Base-by-base conservation (phyloP, 192 early-diverging fungal species). In the Chytriomyces sp. region DNA sequence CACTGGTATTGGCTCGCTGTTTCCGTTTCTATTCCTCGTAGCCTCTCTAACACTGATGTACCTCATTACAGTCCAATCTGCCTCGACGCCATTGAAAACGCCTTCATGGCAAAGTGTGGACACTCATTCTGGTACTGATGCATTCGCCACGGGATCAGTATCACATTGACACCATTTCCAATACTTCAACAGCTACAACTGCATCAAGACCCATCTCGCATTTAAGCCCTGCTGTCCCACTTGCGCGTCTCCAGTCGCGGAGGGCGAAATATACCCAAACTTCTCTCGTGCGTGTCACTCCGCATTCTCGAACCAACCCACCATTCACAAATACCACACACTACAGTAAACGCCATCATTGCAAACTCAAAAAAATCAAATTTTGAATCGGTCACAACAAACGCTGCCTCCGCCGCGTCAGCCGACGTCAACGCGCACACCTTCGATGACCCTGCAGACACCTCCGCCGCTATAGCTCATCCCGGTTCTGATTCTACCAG, bases 241-340 rank as follows among this genome's bases (percentile, higher is more conserved):
- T 0, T 96, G 94, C 75, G 70, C 80, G 62, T 72, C 78, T 12
- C 39, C 81, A 36, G 70, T 95, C 14, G 80, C 67, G 36, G 61
- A 78, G 32, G 84, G 88, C 71, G 84, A 94, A 68, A 92, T 94
- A 52, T 93, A 84, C 67, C 94, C 94, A 14, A 96, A 94, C 77
- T 93, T 93, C 75, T 77, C 85, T 71, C 72, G 90, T 90, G 75
- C 80, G 82, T 77, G 26, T n/a, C 2, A n/a, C n/a, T n/a, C n/a
- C n/a, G n/a, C n/a, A n/a, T n/a, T n/a, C n/a, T n/a, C n/a, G n/a
- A n/a, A n/a, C n/a, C n/a, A n/a, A n/a, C n/a, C n/a, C n/a, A n/a
- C n/a, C n/a, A n/a, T n/a, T n/a, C n/a, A n/a, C n/a, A n/a, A n/a
- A n/a, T n/a, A n/a, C n/a, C n/a, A 66, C 58, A 59, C 57, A 38